phyloP scores from a whole-genome alignment of 805 yeast genomes.

The Candida pseudofarinosa region DNA sequence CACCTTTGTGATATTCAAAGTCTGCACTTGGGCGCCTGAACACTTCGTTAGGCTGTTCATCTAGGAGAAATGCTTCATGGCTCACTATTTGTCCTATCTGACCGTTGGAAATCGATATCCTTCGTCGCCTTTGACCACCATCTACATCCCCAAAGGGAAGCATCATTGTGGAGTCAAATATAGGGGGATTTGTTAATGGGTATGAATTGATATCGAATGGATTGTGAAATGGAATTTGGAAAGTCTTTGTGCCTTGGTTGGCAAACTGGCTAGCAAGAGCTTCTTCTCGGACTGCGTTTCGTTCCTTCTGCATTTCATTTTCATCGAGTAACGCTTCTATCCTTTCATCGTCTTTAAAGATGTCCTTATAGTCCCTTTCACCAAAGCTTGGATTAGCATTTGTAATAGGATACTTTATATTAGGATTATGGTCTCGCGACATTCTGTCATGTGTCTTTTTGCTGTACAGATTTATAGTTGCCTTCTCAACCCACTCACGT shows the following conservation, averaged over 20 bases:
- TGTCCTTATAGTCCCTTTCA: background rate
- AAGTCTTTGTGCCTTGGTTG: background rate
- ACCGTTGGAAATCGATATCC: slow-evolving; percentile 81
- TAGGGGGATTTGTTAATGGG: slow-evolving; percentile 46
- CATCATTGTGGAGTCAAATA: slow-evolving; percentile 41
- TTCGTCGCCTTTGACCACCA: slow-evolving; percentile 45
- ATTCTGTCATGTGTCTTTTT: background rate
- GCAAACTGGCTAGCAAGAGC: background rate
- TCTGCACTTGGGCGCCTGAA: background rate
- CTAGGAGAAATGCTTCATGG: slow-evolving; percentile 24
- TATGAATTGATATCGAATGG: slow-evolving; percentile 38
- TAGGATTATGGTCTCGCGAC: background rate
- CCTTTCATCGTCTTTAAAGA: background rate
- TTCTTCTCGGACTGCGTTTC: background rate
- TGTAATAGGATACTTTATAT: background rate
- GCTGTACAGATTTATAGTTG: background rate
- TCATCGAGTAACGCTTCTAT: background rate
- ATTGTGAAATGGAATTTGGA: slow-evolving; percentile 21
- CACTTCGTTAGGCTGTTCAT: background rate
- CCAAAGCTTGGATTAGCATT: background rate
- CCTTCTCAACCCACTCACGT: background rate
- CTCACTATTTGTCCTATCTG: slow-evolving; percentile 72
- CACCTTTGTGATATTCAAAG: background rate
- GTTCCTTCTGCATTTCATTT: background rate
- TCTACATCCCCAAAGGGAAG: slow-evolving; percentile 29